These are phyloP conservation scores for Ailanthus altissimus DNA, from an alignment of 345 rosid species.

Conservation along the genomic window DNA sequence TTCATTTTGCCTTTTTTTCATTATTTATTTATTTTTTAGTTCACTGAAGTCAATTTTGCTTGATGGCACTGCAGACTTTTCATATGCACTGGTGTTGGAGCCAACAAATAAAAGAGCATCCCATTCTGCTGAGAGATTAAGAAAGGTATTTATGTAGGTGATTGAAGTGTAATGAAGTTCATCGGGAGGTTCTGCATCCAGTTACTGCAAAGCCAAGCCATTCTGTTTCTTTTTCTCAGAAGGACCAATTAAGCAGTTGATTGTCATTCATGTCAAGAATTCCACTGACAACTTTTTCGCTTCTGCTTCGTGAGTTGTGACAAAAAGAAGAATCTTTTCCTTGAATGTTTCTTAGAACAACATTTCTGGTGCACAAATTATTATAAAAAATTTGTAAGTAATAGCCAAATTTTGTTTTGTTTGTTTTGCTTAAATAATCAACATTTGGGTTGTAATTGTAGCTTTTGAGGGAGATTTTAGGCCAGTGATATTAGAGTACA, in stretches of 20 bases:
- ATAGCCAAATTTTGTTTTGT: conserved; percentile 44
- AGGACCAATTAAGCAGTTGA: background rate
- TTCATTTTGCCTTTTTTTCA: background rate
- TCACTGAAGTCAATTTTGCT: background rate
- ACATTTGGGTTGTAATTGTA: background rate
- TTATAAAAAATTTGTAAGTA: conserved; percentile 21
- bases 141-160: conserved; percentile 51
- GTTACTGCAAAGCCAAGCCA: background rate
- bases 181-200: background rate
- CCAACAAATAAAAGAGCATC: conserved; percentile 94
- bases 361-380: background rate
- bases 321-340: background rate
- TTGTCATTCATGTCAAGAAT: background rate
- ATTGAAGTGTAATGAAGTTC: conserved; percentile 4
- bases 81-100: conserved; percentile 82
- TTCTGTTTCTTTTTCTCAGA: conserved; percentile 4
- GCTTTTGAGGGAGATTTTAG: background rate
- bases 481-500: background rate
- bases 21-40: too few relatives aligned
- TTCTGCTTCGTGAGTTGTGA: background rate
- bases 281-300: background rate
- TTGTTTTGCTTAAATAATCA: background rate
- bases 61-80: conserved; percentile 63
- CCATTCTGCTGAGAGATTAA: conserved; percentile 68
- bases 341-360: conserved; percentile 9